These are phyloP conservation scores for Mimosa pudica DNA, from an alignment of 306 rosid genomes.

Conservation along the genomic window DNA sequence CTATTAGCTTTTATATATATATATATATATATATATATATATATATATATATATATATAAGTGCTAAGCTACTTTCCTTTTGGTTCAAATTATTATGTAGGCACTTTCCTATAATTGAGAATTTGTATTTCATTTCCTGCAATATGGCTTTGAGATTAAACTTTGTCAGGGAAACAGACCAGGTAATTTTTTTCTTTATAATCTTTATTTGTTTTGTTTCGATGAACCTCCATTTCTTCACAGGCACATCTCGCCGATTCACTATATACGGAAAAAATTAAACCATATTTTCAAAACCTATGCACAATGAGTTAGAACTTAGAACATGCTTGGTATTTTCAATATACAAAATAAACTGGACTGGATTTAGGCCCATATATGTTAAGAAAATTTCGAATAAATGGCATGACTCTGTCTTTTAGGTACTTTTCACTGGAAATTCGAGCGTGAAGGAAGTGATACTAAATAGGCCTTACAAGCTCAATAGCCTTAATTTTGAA, in stretches of 20 bases:
- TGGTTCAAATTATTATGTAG: no score
- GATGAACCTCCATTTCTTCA: no score
- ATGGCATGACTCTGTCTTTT: neutral
- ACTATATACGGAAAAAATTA: no score
- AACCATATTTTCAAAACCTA: no score
- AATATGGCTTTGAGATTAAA: neutral
- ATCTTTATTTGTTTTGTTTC: neutral
- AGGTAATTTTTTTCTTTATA: neutral
- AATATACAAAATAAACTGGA: no score
- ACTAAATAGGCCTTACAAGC: conserved; percentile 28
- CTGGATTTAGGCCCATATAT: no score
- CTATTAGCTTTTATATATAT: neutral
- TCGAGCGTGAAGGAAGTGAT: neutral
- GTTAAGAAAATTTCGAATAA: neutral
- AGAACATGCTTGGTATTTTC: no score
- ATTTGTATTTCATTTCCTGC: neutral
- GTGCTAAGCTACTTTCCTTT: neutral
- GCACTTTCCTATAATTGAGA: neutral
- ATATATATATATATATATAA: neutral
- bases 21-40: no score
- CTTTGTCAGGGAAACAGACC: neutral
- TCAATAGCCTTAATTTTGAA: conserved; percentile 24
- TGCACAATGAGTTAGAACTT: no score
- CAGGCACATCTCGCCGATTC: neutral
- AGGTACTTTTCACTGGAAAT: conserved; percentile 38